phyloP scores from a whole-genome alignment of 768 basidiomycete genomes.

The Candolleomyces efflorescens region DNA sequence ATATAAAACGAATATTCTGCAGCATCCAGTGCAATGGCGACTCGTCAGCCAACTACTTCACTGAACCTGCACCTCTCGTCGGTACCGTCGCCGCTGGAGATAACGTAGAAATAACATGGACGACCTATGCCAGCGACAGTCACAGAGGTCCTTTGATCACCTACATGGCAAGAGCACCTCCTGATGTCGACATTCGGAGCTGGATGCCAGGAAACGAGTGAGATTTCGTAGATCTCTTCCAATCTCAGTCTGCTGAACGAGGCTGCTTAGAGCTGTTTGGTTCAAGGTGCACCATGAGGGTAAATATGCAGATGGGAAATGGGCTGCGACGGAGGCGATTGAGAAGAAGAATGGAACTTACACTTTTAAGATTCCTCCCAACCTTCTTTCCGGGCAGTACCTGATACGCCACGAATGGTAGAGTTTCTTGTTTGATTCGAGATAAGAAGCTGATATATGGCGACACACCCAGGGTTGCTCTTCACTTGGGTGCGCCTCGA shows the following conservation, averaged over 20 bases:
- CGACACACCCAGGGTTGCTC: background rate
- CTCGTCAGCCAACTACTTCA: conserved; percentile 11
- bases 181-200: conserved; percentile 25
- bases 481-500: background rate
- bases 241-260: background rate
- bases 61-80: conserved; percentile 22
- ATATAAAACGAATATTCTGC: too few relatives aligned
- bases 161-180: conserved; percentile 42
- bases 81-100: conserved; percentile 36
- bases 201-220: conserved; percentile 38
- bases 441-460: background rate
- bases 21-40: conserved; percentile 28
- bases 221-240: background rate
- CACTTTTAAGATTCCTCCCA: conserved; percentile 40
- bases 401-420: conserved; percentile 43
- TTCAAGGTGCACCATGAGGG: conserved; percentile 43
- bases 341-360: conserved; percentile 32
- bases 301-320: conserved; percentile 35
- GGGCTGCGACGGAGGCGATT: conserved; percentile 38
- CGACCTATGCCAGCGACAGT: background rate
- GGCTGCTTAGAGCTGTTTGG: conserved; percentile 35
- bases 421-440: background rate
- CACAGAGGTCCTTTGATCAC: conserved; percentile 39
- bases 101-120: conserved; percentile 36
- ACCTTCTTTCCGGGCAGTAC: conserved; percentile 40